A percentile compares a stretch with the other conserved stretches of the same genome.
Conservation (phyloP, 2,329 filamentous ascomycete genomes). For the Ophiostoma sp. region DNA sequence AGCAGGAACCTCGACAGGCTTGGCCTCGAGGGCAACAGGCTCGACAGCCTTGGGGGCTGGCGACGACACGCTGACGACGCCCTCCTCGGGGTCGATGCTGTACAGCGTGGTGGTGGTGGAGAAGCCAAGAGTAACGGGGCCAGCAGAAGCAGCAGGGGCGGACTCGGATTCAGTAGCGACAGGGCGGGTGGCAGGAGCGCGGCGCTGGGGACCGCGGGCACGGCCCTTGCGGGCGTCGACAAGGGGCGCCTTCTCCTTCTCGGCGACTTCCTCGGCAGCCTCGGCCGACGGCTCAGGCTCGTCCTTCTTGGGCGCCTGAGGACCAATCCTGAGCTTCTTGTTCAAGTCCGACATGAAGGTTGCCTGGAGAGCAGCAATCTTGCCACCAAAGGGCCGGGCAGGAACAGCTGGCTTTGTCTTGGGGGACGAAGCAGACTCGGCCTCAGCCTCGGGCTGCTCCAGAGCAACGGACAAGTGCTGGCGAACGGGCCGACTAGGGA, state of each 20-base stretch:
- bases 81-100: constrained; percentile 48
- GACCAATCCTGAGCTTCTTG: constrained; percentile 78
- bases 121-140: constrained; percentile 38
- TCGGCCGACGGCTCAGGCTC: constrained; percentile 50
- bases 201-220: constrained; percentile 72
- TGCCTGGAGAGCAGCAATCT: constrained; percentile 85
- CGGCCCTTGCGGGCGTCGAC: constrained; percentile 84
- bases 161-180: constrained; percentile 30
- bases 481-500: constrained; percentile 54
- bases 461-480: constrained; percentile 44
- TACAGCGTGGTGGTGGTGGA: constrained; percentile 45
- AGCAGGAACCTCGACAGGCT: background rate
- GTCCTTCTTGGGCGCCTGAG: constrained; percentile 70
- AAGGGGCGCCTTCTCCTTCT: constrained; percentile 71
- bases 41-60: background rate
- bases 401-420: constrained; percentile 84
- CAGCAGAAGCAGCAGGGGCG: constrained; percentile 33
- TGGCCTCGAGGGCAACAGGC: background rate
- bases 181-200: constrained; percentile 37
- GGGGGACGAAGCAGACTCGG: constrained; percentile 37
- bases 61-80: constrained; percentile 37
- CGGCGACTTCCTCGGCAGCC: constrained; percentile 47
- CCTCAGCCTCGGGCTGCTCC: constrained; percentile 32
- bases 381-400: constrained; percentile 68
- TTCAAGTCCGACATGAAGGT: constrained; percentile 93